Evolutionary conservation across 495 filamentous ascomycete genomes (phyloP).

Genomic region (Jackrogersella multiformis): DNA sequence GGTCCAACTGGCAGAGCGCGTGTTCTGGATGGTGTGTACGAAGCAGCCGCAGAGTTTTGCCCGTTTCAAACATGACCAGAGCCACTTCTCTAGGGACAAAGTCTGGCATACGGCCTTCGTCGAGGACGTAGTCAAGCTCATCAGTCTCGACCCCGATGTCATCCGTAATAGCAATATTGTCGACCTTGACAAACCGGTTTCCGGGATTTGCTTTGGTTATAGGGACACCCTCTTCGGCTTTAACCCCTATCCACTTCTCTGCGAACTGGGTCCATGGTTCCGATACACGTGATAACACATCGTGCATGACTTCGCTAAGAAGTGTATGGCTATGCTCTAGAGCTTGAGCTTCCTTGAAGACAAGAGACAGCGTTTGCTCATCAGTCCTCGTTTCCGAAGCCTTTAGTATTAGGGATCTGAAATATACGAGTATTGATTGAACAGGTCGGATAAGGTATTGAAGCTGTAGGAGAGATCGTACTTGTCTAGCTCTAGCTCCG

Average conservation of each 20-base stretch:
- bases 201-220: slow-evolving; percentile 56
- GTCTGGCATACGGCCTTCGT: slow-evolving; percentile 68
- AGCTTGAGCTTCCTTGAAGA: slow-evolving; percentile 70
- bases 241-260: slow-evolving; percentile 81
- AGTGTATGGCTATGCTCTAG: slow-evolving; percentile 70
- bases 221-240: slow-evolving; percentile 60
- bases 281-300: slow-evolving; percentile 71
- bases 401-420: slow-evolving; percentile 67
- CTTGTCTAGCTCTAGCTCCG: slow-evolving; percentile 49
- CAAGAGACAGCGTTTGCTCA: slow-evolving; percentile 71
- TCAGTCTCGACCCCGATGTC: slow-evolving; percentile 62
- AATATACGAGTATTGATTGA: slow-evolving; percentile 67
- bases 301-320: slow-evolving; percentile 69
- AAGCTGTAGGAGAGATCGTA: slow-evolving; percentile 72
- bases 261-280: slow-evolving; percentile 76
- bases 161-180: slow-evolving; percentile 64
- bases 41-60: slow-evolving; percentile 77
- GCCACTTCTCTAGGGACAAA: slow-evolving; percentile 74
- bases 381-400: slow-evolving; percentile 66
- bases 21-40: slow-evolving; percentile 79
- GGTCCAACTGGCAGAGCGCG: slow-evolving; percentile 67
- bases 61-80: slow-evolving; percentile 76
- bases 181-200: slow-evolving; percentile 69
- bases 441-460: slow-evolving; percentile 71
- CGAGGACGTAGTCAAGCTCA: slow-evolving; percentile 67